Base-by-base conservation (phyloP, 495 filamentous ascomycete species). In the Penicillium pulvis region DNA sequence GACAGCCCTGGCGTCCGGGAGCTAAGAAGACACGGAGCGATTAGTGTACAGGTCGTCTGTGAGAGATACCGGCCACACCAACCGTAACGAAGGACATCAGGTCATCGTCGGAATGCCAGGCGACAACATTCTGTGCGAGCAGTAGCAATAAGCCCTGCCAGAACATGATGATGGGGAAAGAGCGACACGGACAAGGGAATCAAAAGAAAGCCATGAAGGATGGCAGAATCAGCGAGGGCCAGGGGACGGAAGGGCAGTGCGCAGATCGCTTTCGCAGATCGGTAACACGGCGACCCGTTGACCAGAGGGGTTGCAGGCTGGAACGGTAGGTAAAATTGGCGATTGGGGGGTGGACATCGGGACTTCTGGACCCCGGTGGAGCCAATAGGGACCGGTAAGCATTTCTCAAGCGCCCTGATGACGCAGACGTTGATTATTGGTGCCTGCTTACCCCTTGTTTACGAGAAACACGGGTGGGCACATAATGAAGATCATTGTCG, bases 1-100 rank as follows among this genome's bases (percentile, higher is more conserved):
- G 33, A 69, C 45, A n/a, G 69, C 67, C 19, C 62, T 63, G 26
- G 61, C 59, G 19, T 74, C 62, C 8, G 71, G 71, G 17, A 72
- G 60, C 69, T 74, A 55, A 31, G 31, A 39, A 30, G 20, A 47
- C 43, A 42, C 39, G 41, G 20, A 51, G 14, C 33, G 56, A 41
- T 61, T 41, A 62, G 47, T 31, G 10, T 20, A 3, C 17, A 24
- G 28, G 28, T 28, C 33, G n/a, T 12, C 49, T 36, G 41, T 24
- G 24, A 46, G 17, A 20, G 36, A 3, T 20, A 19, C 33, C n/a
- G 44, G 14, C 28, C 11, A 36, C 3, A 56, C 60, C 44, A 47
- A 67, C 64, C 3, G 64, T 67, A 23, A 53, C 44, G 33, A 67
- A 67, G 53, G 64, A 64, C 61, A 63, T 64, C 55, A 67, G 26